Evolutionary conservation across 139 green algal species (phyloP), one percentile per base, ranked within the genome.

Genomic region (Chlamydomonas sphaeroides): DNA sequence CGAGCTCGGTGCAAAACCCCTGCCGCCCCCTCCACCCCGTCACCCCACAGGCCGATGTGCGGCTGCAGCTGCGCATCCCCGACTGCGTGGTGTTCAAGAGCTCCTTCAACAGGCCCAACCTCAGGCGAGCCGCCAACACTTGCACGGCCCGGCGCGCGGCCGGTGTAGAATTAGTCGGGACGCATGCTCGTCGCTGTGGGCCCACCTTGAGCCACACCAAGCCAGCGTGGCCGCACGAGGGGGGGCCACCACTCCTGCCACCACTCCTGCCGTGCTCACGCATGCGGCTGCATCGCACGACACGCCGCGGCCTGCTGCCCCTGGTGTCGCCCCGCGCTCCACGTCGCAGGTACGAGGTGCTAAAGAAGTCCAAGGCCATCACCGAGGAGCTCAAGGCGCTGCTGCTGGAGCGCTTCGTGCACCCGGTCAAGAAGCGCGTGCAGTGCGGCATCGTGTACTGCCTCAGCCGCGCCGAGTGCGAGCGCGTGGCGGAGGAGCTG

Each of bases 361-460:
- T 88, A 6, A 93, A 94, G 80, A 96, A 96, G 88, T 90, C 92
- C 84, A 96, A 95, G 78, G 81, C 80, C 53, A 85, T 86, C 28
- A 84, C 91, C 0, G 80, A 92, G 1, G 89, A 95, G 48, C 94
- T 97, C 28, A 87, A 84, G 15, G 59, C 84, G 36, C 68, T 93
- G 35, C 65, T 92, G 68, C 41, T 70, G 8, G 71, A 89, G 28
- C 82, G 86, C 33, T 94, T 93, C 53, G 53, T 85, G 35, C 42
- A 49, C 62, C 61, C 41, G 7, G 59, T 71, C 15, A 82, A 63
- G 25, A 82, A 72, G 65, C 57, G 41, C 23, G 56, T 91, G 32
- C 89, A 93, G 84, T 96, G 95, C 73, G 96, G 96, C 82, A 98
- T 99, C 78, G 86, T 99, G 17, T 99, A 99, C 90, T 98, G 96